Percentiles rank a stretch among this genome's conserved stretches.
These are phyloP conservation scores for Linum trigynum DNA, from an alignment of 345 rosid species.

Conservation along the genomic window DNA sequence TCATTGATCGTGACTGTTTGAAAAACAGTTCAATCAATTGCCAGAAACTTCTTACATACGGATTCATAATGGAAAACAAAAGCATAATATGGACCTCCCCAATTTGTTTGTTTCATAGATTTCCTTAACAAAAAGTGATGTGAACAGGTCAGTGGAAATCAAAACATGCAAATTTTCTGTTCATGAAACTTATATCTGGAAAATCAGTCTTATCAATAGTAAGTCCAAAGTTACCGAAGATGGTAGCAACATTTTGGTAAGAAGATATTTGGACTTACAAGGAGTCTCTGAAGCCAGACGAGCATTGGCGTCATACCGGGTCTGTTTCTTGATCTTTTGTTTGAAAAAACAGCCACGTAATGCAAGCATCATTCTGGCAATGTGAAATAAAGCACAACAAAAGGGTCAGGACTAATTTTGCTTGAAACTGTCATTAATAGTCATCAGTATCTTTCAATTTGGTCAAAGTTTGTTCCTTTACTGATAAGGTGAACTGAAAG, in stretches of 20 bases:
- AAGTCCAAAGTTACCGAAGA: not conserved
- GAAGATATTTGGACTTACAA: slow-evolving; percentile 44
- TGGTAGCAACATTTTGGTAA: not conserved
- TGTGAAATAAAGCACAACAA: not conserved
- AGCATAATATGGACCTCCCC: not conserved
- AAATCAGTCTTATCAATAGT: not conserved
- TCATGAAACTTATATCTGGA: not conserved
- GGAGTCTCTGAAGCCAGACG: slow-evolving; percentile 71
- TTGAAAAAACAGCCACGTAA: slow-evolving; percentile 38
- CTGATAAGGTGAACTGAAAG: too few species aligned
- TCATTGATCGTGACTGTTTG: slow-evolving; percentile 60
- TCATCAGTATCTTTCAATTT: not conserved
- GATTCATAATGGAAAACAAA: slow-evolving; percentile 1
- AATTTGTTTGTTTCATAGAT: not conserved
- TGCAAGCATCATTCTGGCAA: slow-evolving; percentile 31
- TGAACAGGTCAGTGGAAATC: not conserved
- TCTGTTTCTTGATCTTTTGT: slow-evolving; percentile 25
- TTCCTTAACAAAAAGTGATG: not conserved
- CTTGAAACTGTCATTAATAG: not conserved
- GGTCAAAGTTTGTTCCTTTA: not conserved
- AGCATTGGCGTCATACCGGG: slow-evolving; percentile 40
- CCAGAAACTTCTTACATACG: not conserved
- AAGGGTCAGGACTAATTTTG: not conserved
- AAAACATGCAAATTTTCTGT: not conserved
- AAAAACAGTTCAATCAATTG: not conserved